Percentiles rank a stretch among this genome's conserved stretches.
These are phyloP conservation scores for Fusarium acutatum DNA, from an alignment of 2,329 filamentous ascomycete species.

Conservation along the genomic window DNA sequence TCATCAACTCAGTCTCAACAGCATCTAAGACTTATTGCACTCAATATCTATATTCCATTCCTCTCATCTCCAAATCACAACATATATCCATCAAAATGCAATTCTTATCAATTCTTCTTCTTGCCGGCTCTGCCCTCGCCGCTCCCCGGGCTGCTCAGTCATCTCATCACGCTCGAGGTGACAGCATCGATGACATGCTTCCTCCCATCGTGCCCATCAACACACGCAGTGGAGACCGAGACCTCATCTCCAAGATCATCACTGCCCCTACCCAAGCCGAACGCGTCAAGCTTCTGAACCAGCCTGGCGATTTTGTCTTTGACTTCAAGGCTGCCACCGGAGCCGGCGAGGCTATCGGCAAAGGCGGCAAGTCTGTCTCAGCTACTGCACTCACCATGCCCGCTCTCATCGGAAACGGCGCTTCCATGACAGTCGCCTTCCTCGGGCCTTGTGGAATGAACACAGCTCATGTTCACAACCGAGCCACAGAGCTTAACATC, in stretches of 20 bases:
- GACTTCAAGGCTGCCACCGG: conserved; percentile 1
- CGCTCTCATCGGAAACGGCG: conserved; percentile 12
- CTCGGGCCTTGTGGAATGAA: conserved; percentile 15
- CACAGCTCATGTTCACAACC: conserved; percentile 9
- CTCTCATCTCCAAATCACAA: neutral
- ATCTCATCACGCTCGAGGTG: neutral
- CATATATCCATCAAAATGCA: neutral
- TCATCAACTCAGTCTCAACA: neutral
- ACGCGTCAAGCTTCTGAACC: conserved; percentile 41
- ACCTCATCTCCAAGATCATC: conserved; percentile 43
- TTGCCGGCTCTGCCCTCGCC: conserved; percentile 5
- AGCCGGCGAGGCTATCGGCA: neutral
- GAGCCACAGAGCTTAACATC: conserved; percentile 9
- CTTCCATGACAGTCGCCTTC: conserved; percentile 13
- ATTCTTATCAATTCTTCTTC: neutral
- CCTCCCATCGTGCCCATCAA: conserved; percentile 19
- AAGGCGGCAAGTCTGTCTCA: neutral
- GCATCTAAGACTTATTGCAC: accelerated
- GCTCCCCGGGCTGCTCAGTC: neutral
- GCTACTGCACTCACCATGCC: conserved; percentile 15
- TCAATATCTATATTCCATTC: neutral
- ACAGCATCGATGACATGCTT: conserved; percentile 11
- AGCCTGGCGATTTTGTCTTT: conserved; percentile 8
- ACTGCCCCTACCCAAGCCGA: conserved; percentile 44
- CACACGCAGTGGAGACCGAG: conserved; percentile 27